A percentile compares a stretch with the other conserved stretches of the same genome.
These are phyloP conservation scores for Trichoderma atroviride DNA, from an alignment of 2,329 filamentous ascomycete species.

Conservation along the genomic window DNA sequence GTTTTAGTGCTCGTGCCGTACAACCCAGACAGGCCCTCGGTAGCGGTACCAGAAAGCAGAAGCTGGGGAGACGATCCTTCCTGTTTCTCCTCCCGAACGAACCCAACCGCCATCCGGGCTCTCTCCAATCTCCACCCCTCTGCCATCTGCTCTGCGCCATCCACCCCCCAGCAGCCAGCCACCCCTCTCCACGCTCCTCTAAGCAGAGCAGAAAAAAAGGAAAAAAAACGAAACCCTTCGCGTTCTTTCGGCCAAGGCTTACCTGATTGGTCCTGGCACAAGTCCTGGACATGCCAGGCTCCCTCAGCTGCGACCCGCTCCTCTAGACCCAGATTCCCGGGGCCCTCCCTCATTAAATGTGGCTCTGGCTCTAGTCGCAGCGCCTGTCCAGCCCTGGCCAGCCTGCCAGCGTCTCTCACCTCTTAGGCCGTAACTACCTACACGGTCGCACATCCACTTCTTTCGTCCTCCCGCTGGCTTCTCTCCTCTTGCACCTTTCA, in stretches of 20 bases:
- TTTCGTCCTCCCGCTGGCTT: constrained; percentile 14
- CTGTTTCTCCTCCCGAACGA: constrained; percentile 5
- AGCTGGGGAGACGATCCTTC: constrained; percentile 22
- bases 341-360: constrained; percentile 15
- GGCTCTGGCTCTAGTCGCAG: not conserved
- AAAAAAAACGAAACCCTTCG: constrained; percentile 7
- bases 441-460: constrained; percentile 25
- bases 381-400: not conserved
- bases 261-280: constrained; percentile 23
- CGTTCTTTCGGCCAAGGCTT: constrained; percentile 25
- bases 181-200: not conserved
- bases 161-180: not conserved
- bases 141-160: not conserved
- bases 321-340: constrained; percentile 26
- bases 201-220: not conserved
- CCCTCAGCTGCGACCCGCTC: constrained; percentile 27
- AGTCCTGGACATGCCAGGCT: constrained; percentile 24
- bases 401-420: constrained; percentile 2
- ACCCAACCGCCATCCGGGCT: constrained; percentile 18
- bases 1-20: not conserved
- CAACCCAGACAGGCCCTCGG: not conserved
- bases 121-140: not conserved
- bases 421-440: constrained; percentile 1
- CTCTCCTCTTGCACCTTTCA: constrained; percentile 11
- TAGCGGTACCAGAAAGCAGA: not conserved